Base-by-base conservation (phyloP, 2,329 filamentous ascomycete genomes). In the Ceratocystis ficicola region DNA sequence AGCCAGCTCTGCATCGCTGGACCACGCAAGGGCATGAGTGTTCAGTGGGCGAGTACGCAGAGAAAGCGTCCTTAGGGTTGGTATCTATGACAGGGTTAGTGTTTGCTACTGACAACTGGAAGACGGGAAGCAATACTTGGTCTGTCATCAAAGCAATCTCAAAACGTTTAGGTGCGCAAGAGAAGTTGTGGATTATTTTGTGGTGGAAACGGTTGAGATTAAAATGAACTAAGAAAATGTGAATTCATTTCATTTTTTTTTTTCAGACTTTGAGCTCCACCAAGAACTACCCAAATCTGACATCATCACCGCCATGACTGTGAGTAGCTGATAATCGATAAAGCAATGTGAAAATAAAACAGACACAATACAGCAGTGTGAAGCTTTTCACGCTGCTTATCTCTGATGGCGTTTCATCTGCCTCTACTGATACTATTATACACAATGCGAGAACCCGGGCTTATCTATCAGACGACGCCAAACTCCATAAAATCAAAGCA, bases 1-100 rank as follows among this genome's bases (percentile, higher is more conserved):
- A 44, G 82, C 82, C 4, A 85, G 75, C 70, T 84, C 82, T 28
- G 78, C 80, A 64, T 85, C 82, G 68, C 79, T 79, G 25, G 82
- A 85, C 79, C 82, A 84, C 44, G 79, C 71, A 7, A 78, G 69
- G 1, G 76, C 73, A 66, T 77, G 77, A 3, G 75, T 75, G 32
- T 77, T 76, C 67, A 79, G 72, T 20, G 79, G 77, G 3, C 78
- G 73, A 10, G 77, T 76, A 46, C 73, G 73, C 22, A 82, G 72
- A 60, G 73, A 71, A 25, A 81, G 73, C 2, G 77, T 74, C 69
- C 79, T 78, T 7, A 84, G 75, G 1, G 79, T 79, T 5, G 79
- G 76, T 57, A 77, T 76, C 75, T 79, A 70, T 4, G 32, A 5
- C 22, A 22, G 46, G 7, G 66, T 67, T 65, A 67, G 59, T 6